Evolutionary conservation across 108 stramenopile species (phyloP).

Genomic region (Cyclotella kingstonii): DNA sequence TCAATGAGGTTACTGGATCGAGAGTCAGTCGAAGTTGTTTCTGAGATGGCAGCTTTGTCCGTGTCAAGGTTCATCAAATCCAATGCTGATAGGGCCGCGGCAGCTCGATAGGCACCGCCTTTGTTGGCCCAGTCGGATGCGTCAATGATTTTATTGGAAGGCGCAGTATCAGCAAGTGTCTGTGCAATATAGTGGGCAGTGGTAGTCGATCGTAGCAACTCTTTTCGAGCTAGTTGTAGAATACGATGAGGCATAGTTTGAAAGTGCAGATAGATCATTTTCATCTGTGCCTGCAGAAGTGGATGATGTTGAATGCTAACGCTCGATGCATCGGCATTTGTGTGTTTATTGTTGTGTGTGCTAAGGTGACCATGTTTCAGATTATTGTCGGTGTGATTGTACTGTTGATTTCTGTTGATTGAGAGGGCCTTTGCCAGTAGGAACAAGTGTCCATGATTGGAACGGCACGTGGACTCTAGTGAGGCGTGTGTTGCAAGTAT

Average conservation of each 20-base stretch:
- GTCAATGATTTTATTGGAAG: not conserved
- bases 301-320: conserved; percentile 23
- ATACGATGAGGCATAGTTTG: conserved; percentile 73
- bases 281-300: conserved; percentile 59
- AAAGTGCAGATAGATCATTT: conserved; percentile 84
- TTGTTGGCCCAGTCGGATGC: not conserved
- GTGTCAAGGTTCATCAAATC: conserved; percentile 53
- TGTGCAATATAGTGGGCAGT: conserved; percentile 7
- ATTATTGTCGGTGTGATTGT: too few species aligned
- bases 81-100: conserved; percentile 69
- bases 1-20: conserved; percentile 55
- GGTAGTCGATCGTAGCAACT: conserved; percentile 48
- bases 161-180: not conserved
- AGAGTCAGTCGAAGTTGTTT: conserved; percentile 26
- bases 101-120: conserved; percentile 36
- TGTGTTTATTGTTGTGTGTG: not conserved
- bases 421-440: too few species aligned
- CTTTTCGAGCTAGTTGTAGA: conserved; percentile 48
- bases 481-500: conserved; percentile 50
- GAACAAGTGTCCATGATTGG: too few species aligned
- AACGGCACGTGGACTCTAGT: too few species aligned
- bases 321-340: not conserved
- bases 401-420: too few species aligned
- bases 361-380: too few species aligned
- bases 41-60: not conserved